A percentile compares a stretch with the other conserved stretches of the same genome.
These are phyloP conservation scores for Effrenium voratum DNA, from an alignment of 73 alveolate species.

Conservation along the genomic window DNA sequence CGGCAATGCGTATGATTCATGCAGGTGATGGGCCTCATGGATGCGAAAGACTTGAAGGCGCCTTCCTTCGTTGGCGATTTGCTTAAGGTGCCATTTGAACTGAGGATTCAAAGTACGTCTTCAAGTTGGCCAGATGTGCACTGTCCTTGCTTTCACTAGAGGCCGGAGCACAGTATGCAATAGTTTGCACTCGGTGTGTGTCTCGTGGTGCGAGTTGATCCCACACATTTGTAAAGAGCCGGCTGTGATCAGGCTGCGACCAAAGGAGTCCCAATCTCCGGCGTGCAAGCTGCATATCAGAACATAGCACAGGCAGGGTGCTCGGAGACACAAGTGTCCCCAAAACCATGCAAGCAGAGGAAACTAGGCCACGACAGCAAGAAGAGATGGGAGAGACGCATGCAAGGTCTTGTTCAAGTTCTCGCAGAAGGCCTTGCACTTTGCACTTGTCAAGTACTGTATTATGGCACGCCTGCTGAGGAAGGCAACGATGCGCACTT, in stretches of 20 bases:
- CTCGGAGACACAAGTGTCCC: background rate
- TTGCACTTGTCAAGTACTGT: background rate
- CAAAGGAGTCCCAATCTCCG: slow-evolving; percentile 36
- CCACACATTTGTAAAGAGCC: too few species aligned
- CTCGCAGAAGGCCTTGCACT: slow-evolving; percentile 37
- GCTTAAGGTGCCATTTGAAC: background rate
- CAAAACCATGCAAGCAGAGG: background rate
- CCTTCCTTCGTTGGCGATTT: background rate
- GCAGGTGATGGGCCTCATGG: slow-evolving; percentile 96
- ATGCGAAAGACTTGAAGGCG: slow-evolving; percentile 82
- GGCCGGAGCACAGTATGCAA: too few species aligned
- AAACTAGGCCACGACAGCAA: background rate
- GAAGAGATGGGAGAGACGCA: too few species aligned
- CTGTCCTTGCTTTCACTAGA: slow-evolving; percentile 60
- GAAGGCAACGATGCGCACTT: slow-evolving; percentile 94
- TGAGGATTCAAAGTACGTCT: slow-evolving; percentile 66
- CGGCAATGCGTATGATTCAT: too few species aligned
- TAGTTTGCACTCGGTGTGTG: too few species aligned
- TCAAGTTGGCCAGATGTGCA: slow-evolving; percentile 61
- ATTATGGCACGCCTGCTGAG: background rate
- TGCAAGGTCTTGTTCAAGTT: slow-evolving; percentile 71
- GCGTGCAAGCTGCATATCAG: slow-evolving; percentile 87
- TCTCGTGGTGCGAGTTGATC: too few species aligned
- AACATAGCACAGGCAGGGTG: too few species aligned
- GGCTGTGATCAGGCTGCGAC: too few species aligned